Percentiles rank a stretch among this genome's conserved stretches.
Evolutionary conservation across 2,329 filamentous ascomycete genomes (phyloP).

Genomic region (Aureobasidium sp.): DNA sequence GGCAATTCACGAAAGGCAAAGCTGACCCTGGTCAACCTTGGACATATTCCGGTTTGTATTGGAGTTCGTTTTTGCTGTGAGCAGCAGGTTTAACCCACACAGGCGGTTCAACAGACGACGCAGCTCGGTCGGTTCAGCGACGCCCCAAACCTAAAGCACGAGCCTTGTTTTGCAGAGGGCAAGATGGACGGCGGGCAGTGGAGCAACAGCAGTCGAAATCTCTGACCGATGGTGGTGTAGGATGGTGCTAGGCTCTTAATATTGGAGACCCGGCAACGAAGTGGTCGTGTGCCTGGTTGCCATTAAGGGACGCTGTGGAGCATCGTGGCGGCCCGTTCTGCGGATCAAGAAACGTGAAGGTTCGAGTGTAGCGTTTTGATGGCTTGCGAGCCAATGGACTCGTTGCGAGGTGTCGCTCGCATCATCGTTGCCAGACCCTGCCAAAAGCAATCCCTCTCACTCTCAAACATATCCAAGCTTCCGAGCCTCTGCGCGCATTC

Average conservation of each 20-base stretch:
- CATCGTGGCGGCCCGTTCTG: background rate
- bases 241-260: background rate
- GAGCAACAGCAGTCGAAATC: background rate
- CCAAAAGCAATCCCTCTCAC: conserved; percentile 3
- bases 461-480: background rate
- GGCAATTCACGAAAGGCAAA: background rate
- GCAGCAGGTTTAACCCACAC: background rate
- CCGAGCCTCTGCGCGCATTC: background rate
- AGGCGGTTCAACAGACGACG: background rate
- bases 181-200: background rate
- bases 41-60: background rate
- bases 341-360: background rate
- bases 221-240: background rate
- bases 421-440: background rate
- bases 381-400: background rate
- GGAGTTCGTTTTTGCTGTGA: background rate
- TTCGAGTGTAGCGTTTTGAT: background rate
- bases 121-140: background rate
- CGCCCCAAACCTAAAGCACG: background rate
- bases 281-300: background rate
- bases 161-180: background rate
- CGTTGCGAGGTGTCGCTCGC: background rate
- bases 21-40: background rate
- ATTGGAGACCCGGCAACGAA: background rate
- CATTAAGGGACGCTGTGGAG: background rate